Evolutionary conservation across 2,329 filamentous ascomycete genomes (phyloP).

Genomic region (Fusarium succisae): DNA sequence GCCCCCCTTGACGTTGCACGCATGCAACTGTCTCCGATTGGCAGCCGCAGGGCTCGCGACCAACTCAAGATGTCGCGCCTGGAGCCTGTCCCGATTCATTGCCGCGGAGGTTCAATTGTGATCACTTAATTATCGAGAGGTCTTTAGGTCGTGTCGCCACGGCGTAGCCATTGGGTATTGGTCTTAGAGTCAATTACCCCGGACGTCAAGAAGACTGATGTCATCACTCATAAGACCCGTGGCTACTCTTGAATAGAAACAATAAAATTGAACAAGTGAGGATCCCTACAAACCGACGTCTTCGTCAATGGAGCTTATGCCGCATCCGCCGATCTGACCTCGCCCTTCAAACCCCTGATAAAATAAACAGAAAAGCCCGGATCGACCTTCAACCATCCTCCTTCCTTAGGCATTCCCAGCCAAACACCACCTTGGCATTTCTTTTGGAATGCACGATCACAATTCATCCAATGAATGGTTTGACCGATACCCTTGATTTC

Average conservation of each 20-base stretch:
- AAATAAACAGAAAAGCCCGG: neutral
- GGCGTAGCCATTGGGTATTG: neutral
- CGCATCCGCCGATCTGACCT: neutral
- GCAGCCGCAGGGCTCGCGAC: neutral
- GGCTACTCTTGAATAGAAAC: neutral
- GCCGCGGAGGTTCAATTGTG: too few species aligned
- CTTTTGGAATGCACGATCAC: neutral
- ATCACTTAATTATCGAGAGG: neutral
- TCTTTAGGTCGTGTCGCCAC: accelerated
- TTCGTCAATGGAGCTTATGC: accelerated
- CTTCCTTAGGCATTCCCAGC: neutral
- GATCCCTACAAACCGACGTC: accelerated
- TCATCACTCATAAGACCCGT: neutral
- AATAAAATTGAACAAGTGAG: accelerated
- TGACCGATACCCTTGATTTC: neutral
- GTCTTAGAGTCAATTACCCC: neutral
- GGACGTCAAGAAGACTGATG: neutral
- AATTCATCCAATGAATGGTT: neutral
- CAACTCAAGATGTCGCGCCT: neutral
- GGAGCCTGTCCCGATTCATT: accelerated
- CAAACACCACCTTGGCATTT: neutral
- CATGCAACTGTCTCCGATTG: neutral
- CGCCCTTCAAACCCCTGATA: neutral
- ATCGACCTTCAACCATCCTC: neutral
- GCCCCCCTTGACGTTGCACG: neutral